Evolutionary conservation across 2,329 filamentous ascomycete genomes (phyloP), one percentile per base, ranked within the genome.

Genomic region (Rhynchosporium graminicola): DNA sequence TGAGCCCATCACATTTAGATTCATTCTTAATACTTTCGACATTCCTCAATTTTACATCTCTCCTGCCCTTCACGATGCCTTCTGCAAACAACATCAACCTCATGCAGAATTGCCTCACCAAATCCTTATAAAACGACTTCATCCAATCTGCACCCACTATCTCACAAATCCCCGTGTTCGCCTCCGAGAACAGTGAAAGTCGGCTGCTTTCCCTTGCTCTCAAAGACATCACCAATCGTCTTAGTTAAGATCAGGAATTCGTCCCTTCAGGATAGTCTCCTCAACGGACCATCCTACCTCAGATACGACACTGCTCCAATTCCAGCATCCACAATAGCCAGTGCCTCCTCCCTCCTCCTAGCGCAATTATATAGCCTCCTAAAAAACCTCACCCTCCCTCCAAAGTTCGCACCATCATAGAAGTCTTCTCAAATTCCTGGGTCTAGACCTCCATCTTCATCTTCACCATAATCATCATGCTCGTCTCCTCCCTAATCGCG

Each of bases 71-170:
- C 20, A 28, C 57, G 8, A 60, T 55, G 26, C 63, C 57, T 15
- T 62, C 60, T 3, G 46, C 61, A 20, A 63, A 62, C n/a, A 51
- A 63, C 3, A 57, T 69, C 3, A 63, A 68, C 33, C 58, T 62
- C 1, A 40, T 70, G 4, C 67, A 67, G 54, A 70, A 69, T 45
- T 70, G 69, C 38, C 57, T 70, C 13, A 36, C 50, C 36, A 62
- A 59, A 8, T 67, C 69, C 0, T 46, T 61, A 15, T 61, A 60
- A 8, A 67, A 67, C 46, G 9, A 36, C 0, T 68, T 61, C 20
- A 70, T 70, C 42, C 63, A 64, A 54, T 65, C 66, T 7, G 54
- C 64, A 20, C 28, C 57, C 15, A 61, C 46, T 9, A 56, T 65
- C 0, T 59, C 62, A 4, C 42, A 46, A 10, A 36, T 45, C 7